Conservation (phyloP, 2,329 filamentous ascomycete genomes). For the Aspergillus sp. region DNA sequence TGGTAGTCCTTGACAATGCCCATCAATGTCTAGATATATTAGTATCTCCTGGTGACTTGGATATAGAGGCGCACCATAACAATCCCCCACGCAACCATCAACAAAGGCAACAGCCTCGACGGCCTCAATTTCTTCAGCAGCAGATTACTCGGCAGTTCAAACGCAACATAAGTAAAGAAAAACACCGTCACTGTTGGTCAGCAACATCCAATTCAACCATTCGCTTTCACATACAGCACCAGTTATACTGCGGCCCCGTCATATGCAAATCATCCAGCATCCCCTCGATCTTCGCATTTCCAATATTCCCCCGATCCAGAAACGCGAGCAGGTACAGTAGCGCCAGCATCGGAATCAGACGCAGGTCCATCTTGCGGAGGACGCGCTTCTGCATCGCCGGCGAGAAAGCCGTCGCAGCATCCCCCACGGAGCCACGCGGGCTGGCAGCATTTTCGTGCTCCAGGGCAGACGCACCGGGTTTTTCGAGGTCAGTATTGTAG, state of each 20-base stretch:
- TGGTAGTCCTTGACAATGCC: constrained; percentile 48
- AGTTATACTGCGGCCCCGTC: constrained; percentile 32
- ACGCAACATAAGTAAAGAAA: constrained; percentile 25
- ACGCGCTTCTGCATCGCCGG: constrained; percentile 6
- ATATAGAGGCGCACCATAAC: constrained; percentile 35
- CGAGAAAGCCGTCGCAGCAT: background rate
- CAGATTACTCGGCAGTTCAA: constrained; percentile 25
- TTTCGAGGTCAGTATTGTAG: background rate
- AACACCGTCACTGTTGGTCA: constrained; percentile 28
- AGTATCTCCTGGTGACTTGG: background rate
- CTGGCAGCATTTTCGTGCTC: constrained; percentile 1
- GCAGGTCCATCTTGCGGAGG: constrained; percentile 28
- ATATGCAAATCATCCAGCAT: constrained; percentile 29
- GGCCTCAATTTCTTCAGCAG: constrained; percentile 27
- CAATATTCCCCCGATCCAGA: constrained; percentile 36
- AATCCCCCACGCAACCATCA: constrained; percentile 46
- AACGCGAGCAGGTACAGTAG: constrained; percentile 32
- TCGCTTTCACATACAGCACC: constrained; percentile 20
- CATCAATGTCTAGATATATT: constrained; percentile 42
- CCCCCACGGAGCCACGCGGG: background rate
- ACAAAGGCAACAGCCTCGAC: constrained; percentile 30
- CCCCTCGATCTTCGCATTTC: constrained; percentile 36
- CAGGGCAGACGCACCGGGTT: background rate
- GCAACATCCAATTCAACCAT: background rate
- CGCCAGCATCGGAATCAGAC: constrained; percentile 28